A percentile compares a stretch with the other conserved stretches of the same genome.
phyloP scores from a whole-genome alignment of 1,284 basidiomycete species.

The Gymnopus androsaceus region DNA sequence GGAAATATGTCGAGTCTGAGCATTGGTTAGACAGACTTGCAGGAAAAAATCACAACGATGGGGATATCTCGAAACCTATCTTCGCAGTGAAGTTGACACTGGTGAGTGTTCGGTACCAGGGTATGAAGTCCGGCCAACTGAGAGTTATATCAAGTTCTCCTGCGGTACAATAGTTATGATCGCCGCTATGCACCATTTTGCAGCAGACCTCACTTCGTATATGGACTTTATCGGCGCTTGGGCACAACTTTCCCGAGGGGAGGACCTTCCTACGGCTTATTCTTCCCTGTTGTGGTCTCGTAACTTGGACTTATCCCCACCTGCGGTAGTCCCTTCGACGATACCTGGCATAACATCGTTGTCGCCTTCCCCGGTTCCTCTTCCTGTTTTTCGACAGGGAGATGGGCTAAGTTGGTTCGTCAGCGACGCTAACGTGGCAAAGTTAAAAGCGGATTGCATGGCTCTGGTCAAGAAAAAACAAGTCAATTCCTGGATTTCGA shows the following conservation, averaged over 20 bases:
- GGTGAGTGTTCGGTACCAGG: background rate
- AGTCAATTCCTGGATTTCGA: conserved; percentile 12
- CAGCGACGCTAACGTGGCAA: conserved; percentile 1
- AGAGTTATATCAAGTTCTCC: conserved; percentile 16
- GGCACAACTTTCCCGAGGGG: conserved; percentile 7
- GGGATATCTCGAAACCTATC: background rate
- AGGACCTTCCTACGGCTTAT: too few relatives aligned
- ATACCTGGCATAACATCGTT: conserved; percentile 6
- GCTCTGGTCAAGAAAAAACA: background rate
- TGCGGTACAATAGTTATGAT: conserved; percentile 12
- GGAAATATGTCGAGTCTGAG: conserved; percentile 1
- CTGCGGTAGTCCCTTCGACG: background rate
- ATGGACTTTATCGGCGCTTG: conserved; percentile 12
- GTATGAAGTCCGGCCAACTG: background rate
- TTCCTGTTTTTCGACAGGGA: background rate
- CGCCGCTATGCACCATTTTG: conserved; percentile 5
- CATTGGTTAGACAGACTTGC: background rate
- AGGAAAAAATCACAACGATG: background rate
- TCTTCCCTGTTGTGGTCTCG: conserved; percentile 10
- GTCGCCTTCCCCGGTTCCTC: background rate
- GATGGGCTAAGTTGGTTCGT: conserved; percentile 13
- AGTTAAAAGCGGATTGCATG: conserved; percentile 8
- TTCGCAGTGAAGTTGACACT: conserved; percentile 11
- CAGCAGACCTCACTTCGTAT: conserved; percentile 11
- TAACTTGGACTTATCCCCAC: background rate